Evolutionary conservation across 768 basidiomycete genomes (phyloP).

Genomic region (Mycena rebaudengoi): DNA sequence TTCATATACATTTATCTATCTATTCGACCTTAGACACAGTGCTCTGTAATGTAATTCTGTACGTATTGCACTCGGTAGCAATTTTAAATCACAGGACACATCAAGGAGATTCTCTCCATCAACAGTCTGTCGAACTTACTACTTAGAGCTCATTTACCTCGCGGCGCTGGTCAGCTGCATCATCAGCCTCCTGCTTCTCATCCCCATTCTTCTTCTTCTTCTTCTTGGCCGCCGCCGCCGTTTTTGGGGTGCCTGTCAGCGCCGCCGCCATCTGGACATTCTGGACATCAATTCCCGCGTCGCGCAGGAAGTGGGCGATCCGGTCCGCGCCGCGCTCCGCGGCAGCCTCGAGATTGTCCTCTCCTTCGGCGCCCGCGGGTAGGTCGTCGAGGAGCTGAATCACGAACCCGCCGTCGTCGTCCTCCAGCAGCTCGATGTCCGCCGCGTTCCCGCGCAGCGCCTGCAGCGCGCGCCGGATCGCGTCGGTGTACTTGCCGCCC

Average conservation of each 20-base stretch:
- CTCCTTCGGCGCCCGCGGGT: slow-evolving; percentile 41
- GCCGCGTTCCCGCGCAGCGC: slow-evolving; percentile 40
- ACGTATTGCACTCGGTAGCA: slow-evolving; percentile 10
- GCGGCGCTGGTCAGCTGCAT: slow-evolving; percentile 29
- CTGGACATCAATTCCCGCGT: slow-evolving; percentile 60
- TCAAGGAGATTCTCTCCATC: slow-evolving; percentile 15
- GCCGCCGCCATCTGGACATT: slow-evolving; percentile 26
- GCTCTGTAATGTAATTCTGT: slow-evolving; percentile 28
- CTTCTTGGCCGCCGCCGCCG: slow-evolving; percentile 22
- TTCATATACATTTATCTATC: neutral
- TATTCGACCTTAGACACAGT: slow-evolving; percentile 22
- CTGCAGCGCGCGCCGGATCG: slow-evolving; percentile 49
- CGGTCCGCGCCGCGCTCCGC: slow-evolving; percentile 50
- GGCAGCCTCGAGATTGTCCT: slow-evolving; percentile 17
- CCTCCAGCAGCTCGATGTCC: slow-evolving; percentile 50
- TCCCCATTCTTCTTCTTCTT: slow-evolving; percentile 37
- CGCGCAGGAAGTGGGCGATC: slow-evolving; percentile 60
- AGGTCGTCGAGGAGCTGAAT: slow-evolving; percentile 57
- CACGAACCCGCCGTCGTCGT: slow-evolving; percentile 51
- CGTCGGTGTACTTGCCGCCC: slow-evolving; percentile 43
- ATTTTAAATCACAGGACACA: no score
- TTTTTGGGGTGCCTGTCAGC: neutral
- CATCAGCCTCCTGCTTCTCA: slow-evolving; percentile 41
- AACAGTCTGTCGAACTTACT: slow-evolving; percentile 7
- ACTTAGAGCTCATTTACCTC: slow-evolving; percentile 22